A percentile compares a stretch with the other conserved stretches of the same genome.
Conservation (phyloP, 2,329 filamentous ascomycete species). For the Fulvia fulva region DNA sequence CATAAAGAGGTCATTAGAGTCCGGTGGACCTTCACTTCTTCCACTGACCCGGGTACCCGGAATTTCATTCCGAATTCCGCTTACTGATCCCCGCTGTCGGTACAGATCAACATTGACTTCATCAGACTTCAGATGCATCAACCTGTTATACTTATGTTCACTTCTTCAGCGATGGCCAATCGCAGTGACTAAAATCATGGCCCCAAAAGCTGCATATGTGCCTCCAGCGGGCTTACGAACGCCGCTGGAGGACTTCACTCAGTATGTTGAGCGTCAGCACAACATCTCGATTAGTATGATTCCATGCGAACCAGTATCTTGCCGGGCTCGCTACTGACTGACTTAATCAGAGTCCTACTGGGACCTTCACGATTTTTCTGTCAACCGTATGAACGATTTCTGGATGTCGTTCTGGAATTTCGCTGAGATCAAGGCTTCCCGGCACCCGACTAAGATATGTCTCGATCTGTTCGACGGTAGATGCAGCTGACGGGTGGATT, state of each 20-base stretch:
- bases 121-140: background rate
- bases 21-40: no score
- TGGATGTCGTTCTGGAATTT: constrained; percentile 17
- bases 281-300: constrained; percentile 5
- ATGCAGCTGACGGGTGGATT: background rate
- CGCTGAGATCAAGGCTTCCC: constrained; percentile 10
- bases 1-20: no score
- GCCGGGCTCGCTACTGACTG: background rate
- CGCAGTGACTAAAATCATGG: background rate
- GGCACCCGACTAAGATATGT: constrained; percentile 10
- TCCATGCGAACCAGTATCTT: no score
- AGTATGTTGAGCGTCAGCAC: constrained; percentile 4
- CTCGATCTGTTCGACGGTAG: no score
- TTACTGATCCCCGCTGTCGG: background rate
- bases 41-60: background rate
- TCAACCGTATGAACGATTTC: constrained; percentile 15
- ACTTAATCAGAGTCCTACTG: constrained; percentile 2
- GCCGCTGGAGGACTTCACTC: constrained; percentile 11
- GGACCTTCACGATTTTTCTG: constrained; percentile 13
- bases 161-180: no score
- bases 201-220: constrained; percentile 6
- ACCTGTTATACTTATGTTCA: no score
- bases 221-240: constrained; percentile 9
- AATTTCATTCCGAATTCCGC: background rate
- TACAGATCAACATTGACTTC: background rate